Base-by-base conservation (phyloP, 2,329 filamentous ascomycete genomes). In the Cercospora beticola region DNA sequence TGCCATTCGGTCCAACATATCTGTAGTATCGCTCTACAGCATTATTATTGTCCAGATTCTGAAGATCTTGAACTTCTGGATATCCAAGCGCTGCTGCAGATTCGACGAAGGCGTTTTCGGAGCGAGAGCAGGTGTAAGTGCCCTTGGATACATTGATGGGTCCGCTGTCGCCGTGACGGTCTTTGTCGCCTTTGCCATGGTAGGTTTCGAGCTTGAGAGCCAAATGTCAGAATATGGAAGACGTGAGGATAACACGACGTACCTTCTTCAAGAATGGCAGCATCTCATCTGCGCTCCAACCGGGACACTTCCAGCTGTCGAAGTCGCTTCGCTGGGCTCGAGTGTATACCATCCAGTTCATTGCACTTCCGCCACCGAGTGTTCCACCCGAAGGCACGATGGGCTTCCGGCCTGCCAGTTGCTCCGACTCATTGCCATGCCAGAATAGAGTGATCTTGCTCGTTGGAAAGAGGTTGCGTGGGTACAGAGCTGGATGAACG, bases 361-460 rank as follows among this genome's bases (percentile, higher is more conserved):
- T 81, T 0, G 78, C 79, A 23, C 76, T 78, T 6, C 88, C 88
- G 6, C 89, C 90, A 18, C 90, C 90, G 0, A 92, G 81, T 0
- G 87, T 84, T 26, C 83, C 82, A 62, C 82, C 82, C 12, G 74
- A 79, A 10, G 81, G 80, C 6, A 83, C 80, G 23, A 83, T 79
- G 2, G 78, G 79, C 65, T 81, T 80, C n/a, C 85, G 78, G 14
- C 81, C 80, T 57, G 80, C 82, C 2, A 87, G 79, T 23, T 84
- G 74, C 40, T 82, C 76, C 0, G 82, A 81, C 31, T 82, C 74
- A 49, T 83, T 83, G 3, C 80, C 80, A 70, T 85, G 80, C 75
- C 87, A 87, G 74, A 87, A 87, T 26, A 85, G 76, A 8, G 84
- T 82, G 0, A 82, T 83, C 67, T 85, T 85, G 65, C 82, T 84